A percentile compares a stretch with the other conserved stretches of the same genome.
These are phyloP conservation scores for Penicillium rolfsii DNA, from an alignment of 2,329 filamentous ascomycete genomes.

Conservation along the genomic window DNA sequence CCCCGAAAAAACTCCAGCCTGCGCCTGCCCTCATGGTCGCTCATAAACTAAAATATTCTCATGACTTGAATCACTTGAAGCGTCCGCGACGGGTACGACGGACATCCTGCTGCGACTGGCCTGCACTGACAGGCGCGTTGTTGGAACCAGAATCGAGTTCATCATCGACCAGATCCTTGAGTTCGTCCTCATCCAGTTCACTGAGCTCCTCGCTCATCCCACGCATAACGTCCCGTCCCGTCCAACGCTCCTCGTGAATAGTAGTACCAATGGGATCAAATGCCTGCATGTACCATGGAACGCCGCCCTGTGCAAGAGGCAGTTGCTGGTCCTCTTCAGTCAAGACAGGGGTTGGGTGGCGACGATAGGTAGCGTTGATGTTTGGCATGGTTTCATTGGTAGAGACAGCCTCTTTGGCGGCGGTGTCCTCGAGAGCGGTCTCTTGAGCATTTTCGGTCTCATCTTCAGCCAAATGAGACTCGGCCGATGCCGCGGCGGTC, in stretches of 20 bases:
- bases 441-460: conserved; percentile 13
- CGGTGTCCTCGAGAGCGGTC: conserved; percentile 15
- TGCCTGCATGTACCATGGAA: conserved; percentile 83
- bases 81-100: conserved; percentile 29
- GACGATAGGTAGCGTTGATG: conserved; percentile 45
- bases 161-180: conserved; percentile 68
- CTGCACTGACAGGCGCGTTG: conserved; percentile 16
- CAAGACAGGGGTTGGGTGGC: conserved; percentile 52
- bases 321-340: conserved; percentile 48
- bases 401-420: conserved; percentile 20
- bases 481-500: conserved; percentile 21
- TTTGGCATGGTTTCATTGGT: conserved; percentile 24
- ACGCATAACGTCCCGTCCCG: conserved; percentile 70
- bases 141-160: conserved; percentile 39
- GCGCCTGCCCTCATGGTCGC: conserved; percentile 19
- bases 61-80: conserved; percentile 7
- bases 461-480: conserved; percentile 6
- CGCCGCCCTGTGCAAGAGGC: conserved; percentile 70
- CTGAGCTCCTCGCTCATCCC: conserved; percentile 84
- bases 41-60: conserved; percentile 2
- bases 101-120: conserved; percentile 21
- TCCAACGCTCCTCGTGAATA: conserved; percentile 74
- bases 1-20: conserved; percentile 24
- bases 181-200: conserved; percentile 88
- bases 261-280: conserved; percentile 82